These are phyloP conservation scores for Aspergillus diversus DNA, from an alignment of 495 filamentous ascomycete species.

Conservation along the genomic window DNA sequence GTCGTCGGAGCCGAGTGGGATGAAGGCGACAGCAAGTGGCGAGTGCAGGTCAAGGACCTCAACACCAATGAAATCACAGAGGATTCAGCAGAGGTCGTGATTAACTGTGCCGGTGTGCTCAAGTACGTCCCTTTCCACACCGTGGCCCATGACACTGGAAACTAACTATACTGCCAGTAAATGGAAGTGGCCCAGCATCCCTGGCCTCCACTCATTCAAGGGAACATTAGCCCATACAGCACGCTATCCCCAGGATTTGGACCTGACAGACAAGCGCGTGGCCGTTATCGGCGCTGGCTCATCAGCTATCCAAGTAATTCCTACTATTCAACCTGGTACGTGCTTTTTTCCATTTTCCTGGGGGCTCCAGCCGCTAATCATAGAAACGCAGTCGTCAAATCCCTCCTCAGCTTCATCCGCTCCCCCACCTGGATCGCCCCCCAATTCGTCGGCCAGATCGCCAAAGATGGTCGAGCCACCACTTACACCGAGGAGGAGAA, in stretches of 20 bases:
- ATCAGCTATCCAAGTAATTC: slow-evolving; percentile 55
- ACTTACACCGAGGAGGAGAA: slow-evolving; percentile 40
- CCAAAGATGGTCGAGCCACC: slow-evolving; percentile 17
- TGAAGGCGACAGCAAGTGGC: slow-evolving; percentile 45
- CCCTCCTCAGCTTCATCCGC: slow-evolving; percentile 27
- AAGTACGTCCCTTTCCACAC: slow-evolving; percentile 36
- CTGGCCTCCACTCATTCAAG: slow-evolving; percentile 46
- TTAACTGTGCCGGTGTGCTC: slow-evolving; percentile 52
- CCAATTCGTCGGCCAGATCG: slow-evolving; percentile 9
- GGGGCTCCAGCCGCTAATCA: neutral
- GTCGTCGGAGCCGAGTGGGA: slow-evolving; percentile 44
- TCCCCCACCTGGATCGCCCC: slow-evolving; percentile 25
- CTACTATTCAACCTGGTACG: slow-evolving; percentile 50
- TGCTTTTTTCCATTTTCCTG: too few species aligned
- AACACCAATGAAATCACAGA: slow-evolving; percentile 30
- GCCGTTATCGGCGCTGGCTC: slow-evolving; percentile 52
- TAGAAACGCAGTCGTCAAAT: slow-evolving; percentile 1
- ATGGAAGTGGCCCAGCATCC: slow-evolving; percentile 54
- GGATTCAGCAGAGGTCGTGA: slow-evolving; percentile 40
- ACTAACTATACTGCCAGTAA: too few species aligned
- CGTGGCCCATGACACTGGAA: too few species aligned
- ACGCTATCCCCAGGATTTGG: slow-evolving; percentile 38
- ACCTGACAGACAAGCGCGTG: slow-evolving; percentile 49
- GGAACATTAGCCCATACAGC: slow-evolving; percentile 55
- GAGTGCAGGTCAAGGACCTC: slow-evolving; percentile 30